Percentiles rank a stretch among this genome's conserved stretches.
These are phyloP conservation scores for Pholiota microspora DNA, from an alignment of 768 basidiomycete genomes.

Conservation along the genomic window DNA sequence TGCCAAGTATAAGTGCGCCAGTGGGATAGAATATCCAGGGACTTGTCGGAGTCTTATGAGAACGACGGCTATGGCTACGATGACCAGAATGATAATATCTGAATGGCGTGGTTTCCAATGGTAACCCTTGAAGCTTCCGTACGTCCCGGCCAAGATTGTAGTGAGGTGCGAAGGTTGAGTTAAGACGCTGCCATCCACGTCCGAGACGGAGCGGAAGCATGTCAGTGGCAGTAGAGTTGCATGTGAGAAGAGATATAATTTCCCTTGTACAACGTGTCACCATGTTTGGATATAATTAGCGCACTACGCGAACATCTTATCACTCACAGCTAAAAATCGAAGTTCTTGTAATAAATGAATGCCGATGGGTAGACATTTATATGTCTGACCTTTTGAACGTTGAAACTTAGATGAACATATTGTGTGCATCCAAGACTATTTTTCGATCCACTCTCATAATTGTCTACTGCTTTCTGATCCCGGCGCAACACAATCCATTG, in stretches of 20 bases:
- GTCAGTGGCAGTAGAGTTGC: background rate
- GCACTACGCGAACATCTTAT: too few relatives aligned
- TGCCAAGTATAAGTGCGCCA: conserved; percentile 33
- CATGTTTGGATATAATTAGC: background rate
- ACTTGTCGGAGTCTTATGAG: conserved; percentile 4
- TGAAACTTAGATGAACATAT: too few relatives aligned
- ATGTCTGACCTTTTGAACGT: too few relatives aligned
- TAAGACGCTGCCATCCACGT: background rate
- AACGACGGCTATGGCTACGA: background rate
- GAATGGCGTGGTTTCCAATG: background rate
- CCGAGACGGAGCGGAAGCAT: conserved; percentile 14
- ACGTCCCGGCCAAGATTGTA: background rate
- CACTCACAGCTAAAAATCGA: too few relatives aligned
- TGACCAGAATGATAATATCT: background rate
- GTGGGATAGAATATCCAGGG: conserved; percentile 38
- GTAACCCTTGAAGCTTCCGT: conserved; percentile 9
- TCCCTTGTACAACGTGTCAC: background rate
- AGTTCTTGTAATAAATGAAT: too few relatives aligned
- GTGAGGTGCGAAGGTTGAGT: conserved; percentile 1
- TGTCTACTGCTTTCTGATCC: too few relatives aligned
- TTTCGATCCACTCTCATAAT: too few relatives aligned
- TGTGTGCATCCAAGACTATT: too few relatives aligned
- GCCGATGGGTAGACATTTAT: too few relatives aligned
- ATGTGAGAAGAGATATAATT: background rate
- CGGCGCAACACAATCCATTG: too few relatives aligned